Base-by-base conservation (phyloP, 2,329 filamentous ascomycete species). In the Apiospora koreana region DNA sequence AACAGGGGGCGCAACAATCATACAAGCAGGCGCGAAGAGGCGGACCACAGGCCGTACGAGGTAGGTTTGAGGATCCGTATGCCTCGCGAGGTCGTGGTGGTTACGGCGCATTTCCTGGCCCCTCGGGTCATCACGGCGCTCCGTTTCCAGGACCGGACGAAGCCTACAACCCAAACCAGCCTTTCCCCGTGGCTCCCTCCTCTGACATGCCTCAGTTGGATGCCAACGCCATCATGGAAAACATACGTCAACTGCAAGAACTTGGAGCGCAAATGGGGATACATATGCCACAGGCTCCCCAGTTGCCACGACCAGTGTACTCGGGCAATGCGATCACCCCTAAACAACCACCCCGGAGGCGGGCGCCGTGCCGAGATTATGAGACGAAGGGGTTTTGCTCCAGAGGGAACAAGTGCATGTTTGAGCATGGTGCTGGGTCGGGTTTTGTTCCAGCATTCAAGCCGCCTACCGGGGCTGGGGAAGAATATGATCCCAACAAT, bases 311-410 rank as follows among this genome's bases (percentile, higher is more conserved):
- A 74, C 65, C 79, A 73, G 75, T 78, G 75, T 78, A 77, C 68
- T 77, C 75, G 21, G 75, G 71, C 65, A 70, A 68, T 58, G 70
- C 69, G 67, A 69, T 70, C 64, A 69, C 71, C 45, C 68, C 73
- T 69, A 16, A 74, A 69, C 68, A 73, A 43, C 70, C 78, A 50
- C 77, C 77, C 48, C 81, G 81, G 70, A 82, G 79, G 66, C 83
- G 81, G 72, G 80, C 84, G 70, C 85, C 88, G 70, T 95, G 93
- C 76, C 85, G 87, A 70, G 91, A 94, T 78, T 94, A 92, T 75
- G 91, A 94, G 70, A 88, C 83, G 1, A 93, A 93, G 74, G 93
- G 93, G 0, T 93, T 88, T 75, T 95, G 93, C 77, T 86, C 89
- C 7, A 83, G 89, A 48, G 92, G 92, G 3, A 88, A 85, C 74